Evolutionary conservation across 2,329 filamentous ascomycete genomes (phyloP), one percentile per base, ranked within the genome.

Genomic region (Sporothrix luriei): DNA sequence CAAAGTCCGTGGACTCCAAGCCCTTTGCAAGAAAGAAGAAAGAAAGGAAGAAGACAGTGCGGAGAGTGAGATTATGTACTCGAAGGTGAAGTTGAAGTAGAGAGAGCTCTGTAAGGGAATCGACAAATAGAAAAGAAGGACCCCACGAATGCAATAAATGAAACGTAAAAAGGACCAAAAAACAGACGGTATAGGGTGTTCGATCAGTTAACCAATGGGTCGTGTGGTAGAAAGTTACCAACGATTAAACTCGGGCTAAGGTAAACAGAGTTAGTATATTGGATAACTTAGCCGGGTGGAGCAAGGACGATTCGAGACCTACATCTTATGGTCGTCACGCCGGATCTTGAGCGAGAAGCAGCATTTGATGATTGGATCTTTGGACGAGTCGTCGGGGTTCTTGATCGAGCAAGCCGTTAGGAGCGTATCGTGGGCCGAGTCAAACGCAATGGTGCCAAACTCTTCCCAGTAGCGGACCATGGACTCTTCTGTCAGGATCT

Each of bases 391-490:
- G 73, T 88, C 87, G 3, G 92, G 94, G 74, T 89, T 94, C 79
- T 97, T 97, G 72, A 99, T 82, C 13, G 92, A 91, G 78, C 95
- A 99, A 74, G 92, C 94, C 26, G 95, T 99, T 74, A 99, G 83
- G 76, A 99, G 92, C 26, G 94, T 96, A 78, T 99, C 97, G 78
- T 98, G 95, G 11, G 88, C 90, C 70, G 90, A 88, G 77, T 99
- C 95, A 79, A 99, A 99, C 11, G 95, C 96, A 75, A 99, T 98
- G 5, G 93, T 94, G 66, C 94, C 94, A 77, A 99, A 99, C 76
- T 99, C 97, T 80, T 99, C 95, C 95, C 95, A 99, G 77, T 99
- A 99, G 75, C 92, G 92, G 68, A 98, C 95, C 71, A 97, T 87
- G 52, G 94, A 96, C 72, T 97, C 93, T 81, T 99, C 95, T 2